Evolutionary conservation across 1,139 yeast species (phyloP), one percentile per base, ranked within the genome.

Genomic region (Suhomyces yuchorum): DNA sequence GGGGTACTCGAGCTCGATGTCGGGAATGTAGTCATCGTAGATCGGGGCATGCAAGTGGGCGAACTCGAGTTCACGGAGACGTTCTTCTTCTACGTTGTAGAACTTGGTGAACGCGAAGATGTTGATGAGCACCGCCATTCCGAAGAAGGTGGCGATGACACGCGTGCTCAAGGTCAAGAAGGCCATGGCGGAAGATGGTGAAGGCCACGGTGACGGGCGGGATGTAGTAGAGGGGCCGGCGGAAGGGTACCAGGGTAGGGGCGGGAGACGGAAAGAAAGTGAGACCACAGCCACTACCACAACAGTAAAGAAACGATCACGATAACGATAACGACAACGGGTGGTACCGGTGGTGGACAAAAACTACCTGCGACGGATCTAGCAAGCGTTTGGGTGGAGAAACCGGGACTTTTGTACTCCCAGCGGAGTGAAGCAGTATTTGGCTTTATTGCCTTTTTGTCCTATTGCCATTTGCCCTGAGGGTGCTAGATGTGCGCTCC

Each of bases 11-110:
- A 61, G 52, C 40, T 61, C 58, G 42, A 61, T 67, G 36, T 67
- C 71, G 8, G 66, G 68, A 8, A 57, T 49, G n/a, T 54, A 37
- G 28, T 62, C 68, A n/a, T 61, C 57, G 43, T 56, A 36, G 37
- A 32, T 52, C 40, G 53, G 56, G 42, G 63, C 46, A 43, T 55
- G 54, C 15, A 51, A 48, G 37, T 63, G 66, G 37, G 61, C 59
- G 23, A 51, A 18, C 14, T 41, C 42, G 22, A 42, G 44, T 12
- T 38, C 34, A 4, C 20, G 28, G 30, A 44, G 48, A 20, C 42
- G 38, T 17, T 43, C 24, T 26, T 48, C 51, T 19, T 48, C 47
- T 8, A 30, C 38, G 24, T 52, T 49, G 43, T 64, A 66, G n/a
- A 58, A 48, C 42, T 54, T 54, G 22, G 61, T 45, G 51, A 67